Percentiles rank a stretch among this genome's conserved stretches.
Conservation (phyloP, 768 basidiomycete genomes). For the Suillus luteus region DNA sequence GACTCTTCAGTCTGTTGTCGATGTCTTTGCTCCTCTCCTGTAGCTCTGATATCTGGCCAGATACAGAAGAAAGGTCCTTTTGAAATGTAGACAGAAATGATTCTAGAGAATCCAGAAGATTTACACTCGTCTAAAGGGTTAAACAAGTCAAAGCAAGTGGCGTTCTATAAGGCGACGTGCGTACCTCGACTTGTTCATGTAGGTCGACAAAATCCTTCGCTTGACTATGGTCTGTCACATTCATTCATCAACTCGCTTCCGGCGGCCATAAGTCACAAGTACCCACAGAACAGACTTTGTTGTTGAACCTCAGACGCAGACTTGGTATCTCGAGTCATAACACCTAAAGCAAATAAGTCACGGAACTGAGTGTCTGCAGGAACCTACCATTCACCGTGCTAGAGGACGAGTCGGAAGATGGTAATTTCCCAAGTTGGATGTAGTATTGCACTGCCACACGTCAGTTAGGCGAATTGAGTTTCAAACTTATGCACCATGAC, state of each 20-base stretch:
- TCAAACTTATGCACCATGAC: not conserved
- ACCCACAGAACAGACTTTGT: not conserved
- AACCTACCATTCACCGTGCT: slow-evolving; percentile 5
- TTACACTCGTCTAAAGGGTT: slow-evolving; percentile 71
- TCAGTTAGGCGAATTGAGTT: no score
- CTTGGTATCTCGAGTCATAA: not conserved
- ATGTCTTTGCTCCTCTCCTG: slow-evolving; percentile 91
- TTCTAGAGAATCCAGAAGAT: slow-evolving; percentile 84
- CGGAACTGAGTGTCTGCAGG: no score
- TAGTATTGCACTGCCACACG: not conserved
- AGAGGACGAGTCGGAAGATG: no score
- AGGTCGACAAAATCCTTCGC: slow-evolving; percentile 79
- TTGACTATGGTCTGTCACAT: slow-evolving; percentile 38
- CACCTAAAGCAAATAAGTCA: slow-evolving; percentile 2
- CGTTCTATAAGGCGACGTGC: slow-evolving; percentile 9
- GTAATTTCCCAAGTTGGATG: no score
- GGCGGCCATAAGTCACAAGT: not conserved
- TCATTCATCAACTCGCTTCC: not conserved
- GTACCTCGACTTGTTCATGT: slow-evolving; percentile 89
- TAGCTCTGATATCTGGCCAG: slow-evolving; percentile 93
- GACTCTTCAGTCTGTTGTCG: slow-evolving; percentile 79
- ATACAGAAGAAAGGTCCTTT: slow-evolving; percentile 89
- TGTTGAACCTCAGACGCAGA: not conserved
- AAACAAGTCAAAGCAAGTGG: slow-evolving; percentile 7
- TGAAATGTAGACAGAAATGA: slow-evolving; percentile 95